phyloP scores from a whole-genome alignment of 1,284 basidiomycete genomes.

The Rhodofomes roseus region DNA sequence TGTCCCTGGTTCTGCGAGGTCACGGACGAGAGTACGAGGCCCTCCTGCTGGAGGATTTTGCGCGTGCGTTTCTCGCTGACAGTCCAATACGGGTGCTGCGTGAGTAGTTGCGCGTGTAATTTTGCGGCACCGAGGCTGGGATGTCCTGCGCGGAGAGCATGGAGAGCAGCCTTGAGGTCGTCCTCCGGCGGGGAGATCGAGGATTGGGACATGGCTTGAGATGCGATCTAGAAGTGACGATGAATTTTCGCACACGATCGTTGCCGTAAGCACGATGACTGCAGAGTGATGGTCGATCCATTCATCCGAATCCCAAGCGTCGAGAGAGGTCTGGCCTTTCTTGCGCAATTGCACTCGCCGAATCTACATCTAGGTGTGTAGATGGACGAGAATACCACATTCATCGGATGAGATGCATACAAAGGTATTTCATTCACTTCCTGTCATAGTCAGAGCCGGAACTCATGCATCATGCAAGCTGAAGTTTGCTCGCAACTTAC shows the following conservation, averaged over 20 bases:
- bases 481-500: no score
- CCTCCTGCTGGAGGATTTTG: conserved; percentile 62
- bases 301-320: no score
- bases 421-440: no score
- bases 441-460: no score
- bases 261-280: neutral
- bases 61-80: conserved; percentile 80
- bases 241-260: neutral
- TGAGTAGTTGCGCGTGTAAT: conserved; percentile 60
- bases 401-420: no score
- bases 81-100: conserved; percentile 60
- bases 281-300: no score
- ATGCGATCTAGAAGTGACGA: neutral
- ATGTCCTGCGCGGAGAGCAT: conserved; percentile 44
- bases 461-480: no score
- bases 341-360: no score
- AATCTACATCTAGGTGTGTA: no score
- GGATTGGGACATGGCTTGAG: conserved; percentile 1
- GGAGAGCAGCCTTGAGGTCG: conserved; percentile 40
- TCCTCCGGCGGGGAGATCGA: conserved; percentile 37
- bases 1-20: conserved; percentile 15
- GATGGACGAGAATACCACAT: no score
- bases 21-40: conserved; percentile 37
- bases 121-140: conserved; percentile 69
- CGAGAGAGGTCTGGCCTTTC: no score